Evolutionary conservation across 257 asterid genomes (phyloP).

Genomic region (Catharanthus roseus): DNA sequence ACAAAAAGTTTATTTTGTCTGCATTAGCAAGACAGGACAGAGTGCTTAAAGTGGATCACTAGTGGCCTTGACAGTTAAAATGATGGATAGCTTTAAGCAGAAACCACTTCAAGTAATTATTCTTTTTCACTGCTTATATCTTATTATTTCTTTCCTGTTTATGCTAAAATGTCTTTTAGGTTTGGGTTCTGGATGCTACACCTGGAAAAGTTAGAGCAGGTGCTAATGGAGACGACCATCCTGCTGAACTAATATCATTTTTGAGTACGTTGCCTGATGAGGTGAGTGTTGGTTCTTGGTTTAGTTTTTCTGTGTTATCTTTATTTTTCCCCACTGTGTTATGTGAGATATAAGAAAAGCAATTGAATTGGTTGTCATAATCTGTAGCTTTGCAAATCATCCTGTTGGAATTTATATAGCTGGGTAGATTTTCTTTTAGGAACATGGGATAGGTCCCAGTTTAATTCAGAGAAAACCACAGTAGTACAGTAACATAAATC

Average conservation of each 20-base stretch:
- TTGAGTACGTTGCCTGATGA: conserved; percentile 59
- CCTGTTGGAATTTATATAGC: not conserved
- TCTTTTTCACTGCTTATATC: not conserved
- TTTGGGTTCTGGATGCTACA: conserved; percentile 92
- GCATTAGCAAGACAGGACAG: not conserved
- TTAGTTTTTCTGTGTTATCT: not conserved
- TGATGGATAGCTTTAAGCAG: not conserved
- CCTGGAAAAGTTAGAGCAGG: conserved; percentile 98
- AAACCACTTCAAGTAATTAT: not conserved
- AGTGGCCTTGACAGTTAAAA: not conserved
- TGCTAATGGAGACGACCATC: conserved; percentile 95
- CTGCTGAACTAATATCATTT: conserved; percentile 84
- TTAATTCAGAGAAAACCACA: not conserved
- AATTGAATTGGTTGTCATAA: not conserved
- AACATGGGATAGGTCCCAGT: no score
- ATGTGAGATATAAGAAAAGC: not conserved
- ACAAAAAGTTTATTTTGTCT: not conserved
- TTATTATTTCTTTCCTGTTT: conserved; percentile 4
- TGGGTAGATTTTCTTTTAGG: not conserved
- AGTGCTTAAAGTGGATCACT: not conserved
- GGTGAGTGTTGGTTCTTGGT: conserved; percentile 37
- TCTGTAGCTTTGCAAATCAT: not conserved
- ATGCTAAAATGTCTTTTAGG: conserved; percentile 40
- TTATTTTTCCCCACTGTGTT: not conserved
- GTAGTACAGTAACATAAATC: not conserved